phyloP scores from a whole-genome alignment of 208 protist species.

The Trypanosoma theileri region DNA sequence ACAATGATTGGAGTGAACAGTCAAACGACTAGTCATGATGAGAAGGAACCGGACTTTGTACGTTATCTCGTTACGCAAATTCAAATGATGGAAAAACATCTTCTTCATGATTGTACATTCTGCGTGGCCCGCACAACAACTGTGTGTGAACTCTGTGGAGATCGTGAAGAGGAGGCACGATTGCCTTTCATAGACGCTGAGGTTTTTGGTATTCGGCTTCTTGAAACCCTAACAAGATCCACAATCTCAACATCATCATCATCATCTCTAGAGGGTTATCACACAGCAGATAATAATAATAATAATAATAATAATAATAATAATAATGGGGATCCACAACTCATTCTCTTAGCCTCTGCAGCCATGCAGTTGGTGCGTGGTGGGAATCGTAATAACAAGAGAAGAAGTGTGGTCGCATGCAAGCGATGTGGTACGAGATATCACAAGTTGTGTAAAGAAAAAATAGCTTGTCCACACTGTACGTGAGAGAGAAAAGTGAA shows the following conservation, averaged over 20 bases:
- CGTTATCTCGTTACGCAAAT: conserved; percentile 8
- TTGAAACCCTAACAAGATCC: not conserved
- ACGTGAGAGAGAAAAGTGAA: not conserved
- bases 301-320: not conserved
- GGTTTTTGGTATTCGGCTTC: conserved; percentile 3
- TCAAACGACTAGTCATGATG: not conserved
- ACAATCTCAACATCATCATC: too few relatives aligned
- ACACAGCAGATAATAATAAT: too few relatives aligned
- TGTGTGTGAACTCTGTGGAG: conserved; percentile 20
- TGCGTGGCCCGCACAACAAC: conserved; percentile 7
- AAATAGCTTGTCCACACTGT: conserved; percentile 8
- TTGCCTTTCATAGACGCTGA: conserved; percentile 10
- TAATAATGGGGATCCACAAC: not conserved
- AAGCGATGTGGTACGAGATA: conserved; percentile 6
- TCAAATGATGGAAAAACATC: conserved; percentile 14
- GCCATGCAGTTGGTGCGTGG: conserved; percentile 12
- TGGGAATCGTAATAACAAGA: not conserved
- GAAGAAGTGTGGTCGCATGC: not conserved
- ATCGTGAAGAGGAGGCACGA: not conserved
- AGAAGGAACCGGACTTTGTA: conserved; percentile 4
- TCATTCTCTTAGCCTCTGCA: not conserved
- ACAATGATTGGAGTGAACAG: not conserved
- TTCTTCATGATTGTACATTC: conserved; percentile 5
- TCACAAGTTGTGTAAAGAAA: conserved; percentile 6
- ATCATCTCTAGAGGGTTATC: too few relatives aligned